phyloP scores from a whole-genome alignment of 2,329 filamentous ascomycete species.

The Botryotinia calthae region DNA sequence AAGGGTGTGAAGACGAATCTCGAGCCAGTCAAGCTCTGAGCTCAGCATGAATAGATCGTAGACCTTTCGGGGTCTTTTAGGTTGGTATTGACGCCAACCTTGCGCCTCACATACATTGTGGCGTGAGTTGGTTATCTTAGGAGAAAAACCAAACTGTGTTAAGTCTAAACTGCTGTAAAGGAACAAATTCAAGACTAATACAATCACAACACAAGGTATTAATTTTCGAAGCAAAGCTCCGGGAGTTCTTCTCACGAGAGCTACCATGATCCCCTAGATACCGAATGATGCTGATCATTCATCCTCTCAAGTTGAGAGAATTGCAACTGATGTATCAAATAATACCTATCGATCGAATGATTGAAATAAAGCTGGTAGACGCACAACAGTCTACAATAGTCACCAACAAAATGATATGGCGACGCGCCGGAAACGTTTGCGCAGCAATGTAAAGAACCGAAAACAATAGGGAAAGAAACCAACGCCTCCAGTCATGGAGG shows the following conservation, averaged over 20 bases:
- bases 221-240: background rate
- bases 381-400: background rate
- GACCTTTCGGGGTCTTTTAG: conserved; percentile 45
- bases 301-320: background rate
- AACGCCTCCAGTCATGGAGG: background rate
- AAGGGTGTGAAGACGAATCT: conserved; percentile 59
- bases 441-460: background rate
- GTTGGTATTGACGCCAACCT: conserved; percentile 19
- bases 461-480: background rate
- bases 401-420: background rate
- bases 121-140: background rate
- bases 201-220: background rate
- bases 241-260: background rate
- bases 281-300: conserved; percentile 14
- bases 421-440: background rate
- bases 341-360: background rate
- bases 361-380: background rate
- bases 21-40: conserved; percentile 63
- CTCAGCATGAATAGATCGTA: conserved; percentile 64
- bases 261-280: background rate
- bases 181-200: background rate
- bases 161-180: background rate
- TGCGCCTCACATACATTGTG: conserved; percentile 13
- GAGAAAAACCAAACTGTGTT: background rate
- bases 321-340: background rate